Evolutionary conservation across 805 yeast species (phyloP), one percentile per base, ranked within the genome.

Genomic region (Tetrapisispora iriomotensis): DNA sequence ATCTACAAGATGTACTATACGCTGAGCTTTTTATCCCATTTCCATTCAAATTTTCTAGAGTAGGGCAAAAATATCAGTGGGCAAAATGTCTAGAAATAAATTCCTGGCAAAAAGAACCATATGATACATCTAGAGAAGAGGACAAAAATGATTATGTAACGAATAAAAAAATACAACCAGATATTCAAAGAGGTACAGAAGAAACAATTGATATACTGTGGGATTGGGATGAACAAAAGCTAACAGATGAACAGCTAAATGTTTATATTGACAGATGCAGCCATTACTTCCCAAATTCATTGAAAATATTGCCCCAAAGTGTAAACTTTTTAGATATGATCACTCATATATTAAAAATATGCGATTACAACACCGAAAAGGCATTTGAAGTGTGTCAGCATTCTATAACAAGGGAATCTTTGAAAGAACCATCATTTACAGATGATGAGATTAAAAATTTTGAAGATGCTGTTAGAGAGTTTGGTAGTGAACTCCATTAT

Each of bases 321-420:
- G 87, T 94, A 1, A 88, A 90, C 53, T 87, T 90, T 49, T 61
- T 84, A 45, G 97, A 92, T 62, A 76, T 79, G 2, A 68, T 82
- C 14, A 56, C 85, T 32, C 67, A 74, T 40, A 68, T 70, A 5
- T 67, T 80, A 34, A 53, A 82, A 61, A 69, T 68, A 4, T 49
- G 62, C 31, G 51, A 68, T 15, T 84, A 80, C 39, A 70, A 83
- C 49, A 52, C 62, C 1, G 66, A 52, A 0, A 53, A 50, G 20
- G 82, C 95, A 0, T 55, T 75, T 31, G 52, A 55, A 4, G 51
- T 61, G 20, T 49, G 50, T n/a, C 75, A 74, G 2, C 42, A 65
- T 1, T 56, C 53, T 6, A 58, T 84, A 29, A 75, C 84, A 0
- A 70, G 84, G 37, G 68, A 72, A 27, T 51, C 68, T 0, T 66